Conservation (phyloP, 768 basidiomycete species). For the Termitomyces sp. region DNA sequence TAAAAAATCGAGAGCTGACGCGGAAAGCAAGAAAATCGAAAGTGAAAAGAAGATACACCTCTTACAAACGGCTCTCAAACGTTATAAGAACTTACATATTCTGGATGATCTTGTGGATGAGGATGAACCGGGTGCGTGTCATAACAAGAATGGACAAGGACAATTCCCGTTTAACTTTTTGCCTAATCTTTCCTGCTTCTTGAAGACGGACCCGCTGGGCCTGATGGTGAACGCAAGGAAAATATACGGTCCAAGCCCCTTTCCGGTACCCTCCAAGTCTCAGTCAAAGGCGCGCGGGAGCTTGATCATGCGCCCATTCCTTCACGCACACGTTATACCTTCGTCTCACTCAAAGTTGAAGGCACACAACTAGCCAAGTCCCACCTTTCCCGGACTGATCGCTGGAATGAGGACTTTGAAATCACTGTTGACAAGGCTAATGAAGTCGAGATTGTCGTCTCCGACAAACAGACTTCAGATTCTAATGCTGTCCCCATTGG, state of each 20-base stretch:
- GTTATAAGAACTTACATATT: slow-evolving; percentile 94
- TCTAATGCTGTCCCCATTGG: slow-evolving; percentile 85
- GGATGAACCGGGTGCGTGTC: slow-evolving; percentile 60
- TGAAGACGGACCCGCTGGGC: slow-evolving; percentile 41
- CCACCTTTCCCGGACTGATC: slow-evolving; percentile 89
- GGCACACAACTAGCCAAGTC: slow-evolving; percentile 90
- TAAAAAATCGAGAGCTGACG: slow-evolving; percentile 91
- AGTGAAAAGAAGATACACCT: slow-evolving; percentile 96
- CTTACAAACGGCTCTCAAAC: slow-evolving; percentile 84
- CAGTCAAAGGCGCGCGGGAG: slow-evolving; percentile 86
- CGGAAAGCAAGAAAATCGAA: slow-evolving; percentile 90
- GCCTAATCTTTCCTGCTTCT: not conserved
- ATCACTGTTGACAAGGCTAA: slow-evolving; percentile 97
- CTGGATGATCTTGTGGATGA: slow-evolving; percentile 88
- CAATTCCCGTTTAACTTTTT: not conserved
- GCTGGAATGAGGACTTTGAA: slow-evolving; percentile 98
- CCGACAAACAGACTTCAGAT: slow-evolving; percentile 86
- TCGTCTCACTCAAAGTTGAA: slow-evolving; percentile 93
- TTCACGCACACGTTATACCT: slow-evolving; percentile 73
- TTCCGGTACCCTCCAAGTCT: slow-evolving; percentile 87
- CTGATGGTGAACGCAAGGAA: slow-evolving; percentile 85
- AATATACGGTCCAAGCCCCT: slow-evolving; percentile 91
- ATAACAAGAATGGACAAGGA: not conserved
- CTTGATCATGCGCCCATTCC: slow-evolving; percentile 89
- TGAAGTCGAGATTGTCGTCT: slow-evolving; percentile 94